Base-by-base conservation (phyloP, 2,329 filamentous ascomycete species). In the Lasiodiplodia sp. region DNA sequence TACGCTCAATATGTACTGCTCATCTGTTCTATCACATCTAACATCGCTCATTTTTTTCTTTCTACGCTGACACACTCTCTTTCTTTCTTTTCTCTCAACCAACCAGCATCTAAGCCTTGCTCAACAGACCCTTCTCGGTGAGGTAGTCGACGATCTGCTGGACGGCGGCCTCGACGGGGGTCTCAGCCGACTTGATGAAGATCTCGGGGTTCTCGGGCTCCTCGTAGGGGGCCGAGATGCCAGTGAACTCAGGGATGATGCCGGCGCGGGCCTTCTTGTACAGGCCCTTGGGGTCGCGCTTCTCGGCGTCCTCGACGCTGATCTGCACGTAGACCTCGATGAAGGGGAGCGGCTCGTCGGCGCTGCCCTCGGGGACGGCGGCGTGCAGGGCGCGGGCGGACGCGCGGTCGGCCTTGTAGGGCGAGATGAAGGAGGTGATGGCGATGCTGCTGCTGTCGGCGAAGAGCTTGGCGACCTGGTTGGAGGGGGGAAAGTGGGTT, bases 191-290 rank as follows among this genome's bases (percentile, higher is more conserved):
- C 82, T 88, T 87, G 78, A 99, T 92, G 73, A 91, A 90, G 73
- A 99, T 92, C 85, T 99, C 96, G 1, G 96, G 88, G 69, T 89
- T 89, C 79, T 90, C 84, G 5, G 96, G 96, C 70, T 89, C 92
- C 87, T 99, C 96, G 79, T 99, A 99, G 1, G 96, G 96, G 37
- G 95, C 94, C 73, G 91, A 94, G 76, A 98, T 93, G 68, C 96
- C 96, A 1, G 96, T 99, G 79, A 99, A 99, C 74, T 98, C 93
- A 82, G 96, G 96, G 82, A 98, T 98, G 80, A 96, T 90, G 55
- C 96, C 96, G 64, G 92, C 91, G 55, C 95, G 86, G 14, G 96
- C 96, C 88, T 97, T 97, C 87, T 97, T 97, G 84, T 99, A 99
- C 70, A 98, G 84, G 5, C 95, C 96, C 88, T 99, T 99, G 60